These are phyloP conservation scores for Liquidambar formosana DNA, from an alignment of 164 flowering plant species.

Conservation along the genomic window DNA sequence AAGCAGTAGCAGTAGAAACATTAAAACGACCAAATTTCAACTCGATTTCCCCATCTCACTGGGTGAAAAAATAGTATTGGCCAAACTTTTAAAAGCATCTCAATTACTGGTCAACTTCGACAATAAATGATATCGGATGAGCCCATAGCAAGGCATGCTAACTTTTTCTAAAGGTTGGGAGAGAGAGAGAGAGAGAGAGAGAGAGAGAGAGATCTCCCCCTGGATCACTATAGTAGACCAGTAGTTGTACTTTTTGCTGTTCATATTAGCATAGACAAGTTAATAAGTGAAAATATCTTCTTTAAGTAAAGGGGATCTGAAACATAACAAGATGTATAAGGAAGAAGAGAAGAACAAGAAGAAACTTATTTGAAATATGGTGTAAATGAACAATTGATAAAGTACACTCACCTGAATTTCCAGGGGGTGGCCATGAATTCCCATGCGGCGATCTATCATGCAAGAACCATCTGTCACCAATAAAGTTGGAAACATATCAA, in stretches of 20 bases:
- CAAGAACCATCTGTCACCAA: slow-evolving; percentile 87
- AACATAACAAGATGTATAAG: background rate
- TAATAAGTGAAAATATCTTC: background rate
- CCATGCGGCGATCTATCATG: slow-evolving; percentile 92
- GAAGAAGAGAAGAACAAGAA: background rate
- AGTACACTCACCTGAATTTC: slow-evolving; percentile 63
- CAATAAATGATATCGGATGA: too few species aligned
- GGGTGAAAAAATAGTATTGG: too few species aligned
- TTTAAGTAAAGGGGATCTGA: background rate
- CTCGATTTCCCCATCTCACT: too few species aligned
- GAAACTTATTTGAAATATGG: background rate
- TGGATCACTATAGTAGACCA: background rate
- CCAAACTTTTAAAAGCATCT: too few species aligned
- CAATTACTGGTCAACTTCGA: too few species aligned
- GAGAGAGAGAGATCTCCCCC: background rate
- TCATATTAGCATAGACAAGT: background rate
- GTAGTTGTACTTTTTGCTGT: background rate
- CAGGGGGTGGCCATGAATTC: slow-evolving; percentile 87
- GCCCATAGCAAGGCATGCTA: too few species aligned
- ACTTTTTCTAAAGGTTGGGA: too few species aligned
- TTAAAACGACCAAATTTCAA: too few species aligned
- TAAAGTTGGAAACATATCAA: slow-evolving; percentile 88
- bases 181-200: too few species aligned
- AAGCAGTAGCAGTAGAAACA: too few species aligned
- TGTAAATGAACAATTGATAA: background rate